Percentiles rank a stretch among this genome's conserved stretches.
phyloP scores from a whole-genome alignment of 352 stramenopile genomes.

The Albugo candida region DNA sequence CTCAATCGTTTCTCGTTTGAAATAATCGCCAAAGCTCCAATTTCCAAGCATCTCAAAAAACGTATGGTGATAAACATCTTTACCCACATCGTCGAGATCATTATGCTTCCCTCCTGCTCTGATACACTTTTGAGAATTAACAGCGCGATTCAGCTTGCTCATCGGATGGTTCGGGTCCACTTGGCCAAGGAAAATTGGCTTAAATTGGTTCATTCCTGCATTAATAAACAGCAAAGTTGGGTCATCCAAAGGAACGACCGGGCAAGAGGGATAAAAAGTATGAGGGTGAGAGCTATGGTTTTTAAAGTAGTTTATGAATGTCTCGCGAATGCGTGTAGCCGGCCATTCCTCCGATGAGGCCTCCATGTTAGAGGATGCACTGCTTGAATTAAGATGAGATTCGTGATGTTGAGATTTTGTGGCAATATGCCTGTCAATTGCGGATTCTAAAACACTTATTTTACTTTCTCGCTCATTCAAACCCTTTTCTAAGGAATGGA shows the following conservation, averaged over 20 bases:
- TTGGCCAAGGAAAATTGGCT: conserved; percentile 97
- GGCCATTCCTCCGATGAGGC: conserved; percentile 60
- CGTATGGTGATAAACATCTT: conserved; percentile 99
- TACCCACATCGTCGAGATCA: conserved; percentile 98
- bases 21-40: conserved; percentile 99
- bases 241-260: conserved; percentile 94
- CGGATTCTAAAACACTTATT: neutral
- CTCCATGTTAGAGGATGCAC: neutral
- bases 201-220: conserved; percentile 99
- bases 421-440: neutral
- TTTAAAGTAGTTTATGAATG: conserved; percentile 96
- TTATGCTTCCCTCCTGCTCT: conserved; percentile 98
- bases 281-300: conserved; percentile 69
- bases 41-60: conserved; percentile 99
- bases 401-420: no score
- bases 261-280: conserved; percentile 90
- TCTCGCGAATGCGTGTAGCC: conserved; percentile 88
- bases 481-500: neutral
- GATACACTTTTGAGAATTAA: conserved; percentile 99
- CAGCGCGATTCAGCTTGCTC: conserved; percentile 79
- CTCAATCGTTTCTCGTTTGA: conserved; percentile 95
- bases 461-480: neutral
- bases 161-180: conserved; percentile 88
- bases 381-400: neutral
- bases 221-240: conserved; percentile 99